Evolutionary conservation across 192 early-diverging fungal genomes (phyloP), one percentile per base, ranked within the genome.

Genomic region (Coemansia sp.): DNA sequence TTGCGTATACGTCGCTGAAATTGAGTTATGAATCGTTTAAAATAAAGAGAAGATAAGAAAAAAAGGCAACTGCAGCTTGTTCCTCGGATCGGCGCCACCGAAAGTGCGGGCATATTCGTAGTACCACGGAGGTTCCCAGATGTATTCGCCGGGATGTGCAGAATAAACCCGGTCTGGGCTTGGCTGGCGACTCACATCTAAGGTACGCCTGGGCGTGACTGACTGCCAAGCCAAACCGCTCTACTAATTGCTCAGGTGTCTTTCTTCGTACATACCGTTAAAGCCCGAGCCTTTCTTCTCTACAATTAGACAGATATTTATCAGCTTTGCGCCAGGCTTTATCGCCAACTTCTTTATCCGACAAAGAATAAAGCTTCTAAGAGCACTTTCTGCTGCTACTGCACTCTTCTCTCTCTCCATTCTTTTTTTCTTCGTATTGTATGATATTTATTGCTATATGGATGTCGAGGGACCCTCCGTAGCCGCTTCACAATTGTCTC

Each of bases 31-130:
- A 17, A 34, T 57, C 54, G 54, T 29, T 35, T 16, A 21, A 19
- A 51, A 19, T 6, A 21, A 59, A 44, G 3, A 27, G 33, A 29
- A 13, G 17, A 21, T 36, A 36, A 56, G 59, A 62, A 39, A 50
- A 40, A 59, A 9, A 10, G 50, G 9, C 3, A 66, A 63, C 13
- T 66, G 72, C 17, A 91, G 67, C 39, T 85, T 85, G 17, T 61
- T 69, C n/a, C 45, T 10, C 19, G n/a, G 46, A 48, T 54, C 51
- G 51, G 51, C 51, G 27, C 51, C 51, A 54, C 29, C 51, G 3
- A 29, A 13, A 29, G 51, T 16, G 51, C 51, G 51, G 31, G 54
- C 31, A 35, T 34, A 57, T 57, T 57, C 7, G 4, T 33, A 57
- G 54, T 16, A 17, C 31, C 8, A 27, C 50, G 50, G 50, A 51